A percentile compares a stretch with the other conserved stretches of the same genome.
These are phyloP conservation scores for Chlorella vulgaris DNA, from an alignment of 139 green algal genomes.

Conservation along the genomic window DNA sequence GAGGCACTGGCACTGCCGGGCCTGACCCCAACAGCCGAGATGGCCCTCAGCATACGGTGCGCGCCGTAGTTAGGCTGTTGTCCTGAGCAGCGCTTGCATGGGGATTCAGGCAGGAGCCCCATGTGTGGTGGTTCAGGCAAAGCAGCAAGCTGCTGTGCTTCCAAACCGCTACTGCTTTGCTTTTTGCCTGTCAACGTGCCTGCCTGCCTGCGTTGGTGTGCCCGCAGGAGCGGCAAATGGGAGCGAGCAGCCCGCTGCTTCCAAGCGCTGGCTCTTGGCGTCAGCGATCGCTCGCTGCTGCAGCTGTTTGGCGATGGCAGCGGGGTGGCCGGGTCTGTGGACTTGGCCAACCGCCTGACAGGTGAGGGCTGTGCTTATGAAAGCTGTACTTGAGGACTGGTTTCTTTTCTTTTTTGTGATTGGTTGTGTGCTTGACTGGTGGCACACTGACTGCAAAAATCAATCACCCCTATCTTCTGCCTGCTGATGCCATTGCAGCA, in stretches of 20 bases:
- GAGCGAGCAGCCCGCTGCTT: slow-evolving; percentile 43
- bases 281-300: slow-evolving; percentile 10
- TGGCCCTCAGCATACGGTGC: slow-evolving; percentile 44
- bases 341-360: slow-evolving; percentile 7
- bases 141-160: no score
- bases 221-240: slow-evolving; percentile 33
- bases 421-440: neutral
- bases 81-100: no score
- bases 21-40: slow-evolving; percentile 47
- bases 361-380: neutral
- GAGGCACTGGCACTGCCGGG: slow-evolving; percentile 51
- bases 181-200: no score
- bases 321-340: neutral
- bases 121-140: no score
- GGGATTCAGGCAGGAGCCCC: no score
- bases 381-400: neutral
- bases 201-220: neutral
- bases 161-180: no score
- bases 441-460: no score
- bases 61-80: neutral
- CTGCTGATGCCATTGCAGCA: no score
- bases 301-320: slow-evolving; percentile 18
- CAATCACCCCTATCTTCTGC: no score
- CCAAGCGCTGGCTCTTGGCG: slow-evolving; percentile 43
- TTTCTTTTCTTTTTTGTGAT: neutral